Evolutionary conservation across 306 rosid genomes (phyloP).

Genomic region (Cucumis cinereus): DNA sequence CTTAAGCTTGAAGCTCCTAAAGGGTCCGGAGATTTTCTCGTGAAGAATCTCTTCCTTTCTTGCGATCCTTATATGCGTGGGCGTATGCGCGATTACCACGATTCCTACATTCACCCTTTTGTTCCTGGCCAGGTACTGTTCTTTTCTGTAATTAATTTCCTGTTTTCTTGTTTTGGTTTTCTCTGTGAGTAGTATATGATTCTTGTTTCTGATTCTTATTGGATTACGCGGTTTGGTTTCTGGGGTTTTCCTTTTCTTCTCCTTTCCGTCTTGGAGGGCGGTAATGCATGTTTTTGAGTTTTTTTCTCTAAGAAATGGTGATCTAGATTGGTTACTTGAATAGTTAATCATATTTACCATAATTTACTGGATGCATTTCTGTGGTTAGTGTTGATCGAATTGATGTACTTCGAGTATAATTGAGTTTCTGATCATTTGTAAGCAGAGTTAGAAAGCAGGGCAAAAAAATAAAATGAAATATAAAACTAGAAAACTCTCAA

Average conservation of each 20-base stretch:
- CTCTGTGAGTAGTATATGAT: neutral
- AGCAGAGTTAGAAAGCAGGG: neutral
- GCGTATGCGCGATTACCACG: constrained; percentile 38
- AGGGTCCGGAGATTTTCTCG: constrained; percentile 24
- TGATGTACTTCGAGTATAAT: neutral
- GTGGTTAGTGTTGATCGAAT: neutral
- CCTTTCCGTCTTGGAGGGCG: neutral
- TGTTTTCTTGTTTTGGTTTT: neutral
- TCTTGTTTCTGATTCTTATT: neutral
- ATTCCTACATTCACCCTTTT: constrained; percentile 28
- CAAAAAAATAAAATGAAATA: neutral
- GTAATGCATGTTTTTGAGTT: neutral
- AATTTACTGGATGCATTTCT: neutral
- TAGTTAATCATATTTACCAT: neutral
- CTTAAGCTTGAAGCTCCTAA: constrained; percentile 21
- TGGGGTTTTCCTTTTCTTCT: neutral
- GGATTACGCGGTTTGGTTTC: neutral
- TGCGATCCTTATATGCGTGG: constrained; percentile 49
- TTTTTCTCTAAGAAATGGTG: neutral
- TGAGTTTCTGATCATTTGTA: neutral
- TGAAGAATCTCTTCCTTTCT: constrained; percentile 42
- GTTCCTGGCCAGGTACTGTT: constrained; percentile 30
- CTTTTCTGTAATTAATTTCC: neutral
- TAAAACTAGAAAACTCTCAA: neutral
- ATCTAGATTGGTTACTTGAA: neutral